Percentiles rank a stretch among this genome's conserved stretches.
Conservation (phyloP, 371 early-diverging fungal genomes). For the Mortierella sp. region DNA sequence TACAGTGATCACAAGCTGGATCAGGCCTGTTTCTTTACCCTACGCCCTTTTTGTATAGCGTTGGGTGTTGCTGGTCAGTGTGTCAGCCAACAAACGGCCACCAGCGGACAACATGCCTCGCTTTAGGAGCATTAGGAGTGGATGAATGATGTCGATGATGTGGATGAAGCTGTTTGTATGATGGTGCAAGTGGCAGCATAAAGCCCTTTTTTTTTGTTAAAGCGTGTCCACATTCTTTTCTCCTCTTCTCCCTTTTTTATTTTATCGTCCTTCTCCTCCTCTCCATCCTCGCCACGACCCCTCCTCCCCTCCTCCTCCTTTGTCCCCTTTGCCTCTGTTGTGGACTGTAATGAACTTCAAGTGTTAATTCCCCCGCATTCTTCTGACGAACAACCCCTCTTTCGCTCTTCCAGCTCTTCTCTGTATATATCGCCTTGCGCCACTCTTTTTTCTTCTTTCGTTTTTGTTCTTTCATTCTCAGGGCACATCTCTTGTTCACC, state of each 20-base stretch:
- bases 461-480: not conserved
- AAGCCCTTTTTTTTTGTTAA: not conserved
- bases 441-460: not conserved
- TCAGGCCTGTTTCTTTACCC: not conserved
- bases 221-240: not conserved
- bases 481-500: not conserved
- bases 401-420: slow-evolving; percentile 12
- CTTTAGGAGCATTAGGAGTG: slow-evolving; percentile 2
- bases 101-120: slow-evolving; percentile 13
- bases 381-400: slow-evolving; percentile 12
- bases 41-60: not conserved
- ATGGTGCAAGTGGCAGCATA: not conserved
- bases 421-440: not conserved
- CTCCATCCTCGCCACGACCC: slow-evolving; percentile 3
- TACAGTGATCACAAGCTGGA: slow-evolving; percentile 4
- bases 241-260: slow-evolving; percentile 3
- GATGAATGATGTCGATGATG: not conserved
- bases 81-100: slow-evolving; percentile 17
- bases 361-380: slow-evolving; percentile 7
- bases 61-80: no score
- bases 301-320: not conserved
- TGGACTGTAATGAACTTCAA: slow-evolving; percentile 24
- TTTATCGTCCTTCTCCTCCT: not conserved
- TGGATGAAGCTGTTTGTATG: not conserved
- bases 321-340: slow-evolving; percentile 27